Conservation (phyloP, 1,284 basidiomycete species). For the Lentinula novae-zelandiae region DNA sequence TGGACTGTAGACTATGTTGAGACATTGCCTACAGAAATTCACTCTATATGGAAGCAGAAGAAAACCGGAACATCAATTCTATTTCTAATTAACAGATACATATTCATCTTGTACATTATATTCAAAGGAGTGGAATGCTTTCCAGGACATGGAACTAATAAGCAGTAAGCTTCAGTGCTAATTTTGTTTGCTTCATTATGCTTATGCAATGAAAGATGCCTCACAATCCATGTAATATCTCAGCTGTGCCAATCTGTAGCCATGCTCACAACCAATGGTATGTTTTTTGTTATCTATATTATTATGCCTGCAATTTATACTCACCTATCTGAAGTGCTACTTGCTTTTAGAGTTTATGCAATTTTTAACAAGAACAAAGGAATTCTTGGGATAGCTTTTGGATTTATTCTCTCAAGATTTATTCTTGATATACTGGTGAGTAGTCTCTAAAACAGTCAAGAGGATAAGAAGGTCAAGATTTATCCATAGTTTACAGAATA, state of each 20-base stretch:
- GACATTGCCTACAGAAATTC: background rate
- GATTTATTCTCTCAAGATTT: background rate
- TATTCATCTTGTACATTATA: background rate
- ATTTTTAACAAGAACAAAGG: background rate
- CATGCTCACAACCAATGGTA: background rate
- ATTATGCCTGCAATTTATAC: too few species aligned
- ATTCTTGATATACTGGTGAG: background rate
- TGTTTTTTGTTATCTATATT: background rate
- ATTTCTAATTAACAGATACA: background rate
- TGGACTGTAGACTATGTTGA: background rate
- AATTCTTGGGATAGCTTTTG: background rate
- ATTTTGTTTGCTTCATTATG: background rate
- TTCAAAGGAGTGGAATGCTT: background rate
- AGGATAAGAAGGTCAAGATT: too few species aligned
- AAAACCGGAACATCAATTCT: background rate
- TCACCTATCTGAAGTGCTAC: background rate
- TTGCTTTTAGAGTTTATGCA: background rate
- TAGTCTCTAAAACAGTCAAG: background rate
- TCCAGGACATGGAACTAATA: background rate
- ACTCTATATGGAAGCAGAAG: background rate
- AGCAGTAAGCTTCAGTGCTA: background rate
- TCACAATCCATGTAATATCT: background rate
- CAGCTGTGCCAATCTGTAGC: background rate
- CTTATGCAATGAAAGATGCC: background rate
- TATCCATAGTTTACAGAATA: background rate